These are phyloP conservation scores for Nidula microcarpa DNA, from an alignment of 768 basidiomycete genomes.

Conservation along the genomic window DNA sequence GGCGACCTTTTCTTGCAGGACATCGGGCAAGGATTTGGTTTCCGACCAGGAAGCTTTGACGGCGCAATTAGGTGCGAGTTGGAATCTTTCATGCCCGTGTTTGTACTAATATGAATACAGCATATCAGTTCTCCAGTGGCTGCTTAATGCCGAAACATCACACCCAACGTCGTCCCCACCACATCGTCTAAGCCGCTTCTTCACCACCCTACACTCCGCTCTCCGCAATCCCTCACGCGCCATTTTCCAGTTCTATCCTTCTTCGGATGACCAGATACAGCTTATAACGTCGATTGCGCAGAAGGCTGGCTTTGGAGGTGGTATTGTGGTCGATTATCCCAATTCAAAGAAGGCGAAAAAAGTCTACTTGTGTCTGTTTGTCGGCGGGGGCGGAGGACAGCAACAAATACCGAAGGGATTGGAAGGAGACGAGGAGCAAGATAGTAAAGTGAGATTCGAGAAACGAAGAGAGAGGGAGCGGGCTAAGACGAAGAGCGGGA, in stretches of 20 bases:
- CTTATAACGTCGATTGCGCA: conserved; percentile 92
- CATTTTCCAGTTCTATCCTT: conserved; percentile 93
- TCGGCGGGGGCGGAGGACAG: conserved; percentile 69
- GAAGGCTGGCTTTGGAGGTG: conserved; percentile 94
- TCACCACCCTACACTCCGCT: conserved; percentile 86
- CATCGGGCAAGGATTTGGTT: conserved; percentile 97
- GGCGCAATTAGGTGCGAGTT: conserved; percentile 85
- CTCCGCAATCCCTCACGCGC: conserved; percentile 84
- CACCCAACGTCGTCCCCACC: conserved; percentile 87
- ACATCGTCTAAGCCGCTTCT: conserved; percentile 83
- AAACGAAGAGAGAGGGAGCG: conserved; percentile 68
- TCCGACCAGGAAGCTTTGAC: conserved; percentile 95
- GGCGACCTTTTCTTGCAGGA: conserved; percentile 97
- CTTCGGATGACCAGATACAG: conserved; percentile 94
- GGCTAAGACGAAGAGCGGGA: conserved; percentile 55
- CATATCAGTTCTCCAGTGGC: conserved; percentile 98
- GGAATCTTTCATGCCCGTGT: not conserved
- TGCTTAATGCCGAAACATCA: conserved; percentile 93
- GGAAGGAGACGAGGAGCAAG: conserved; percentile 61
- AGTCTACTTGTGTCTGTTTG: conserved; percentile 90
- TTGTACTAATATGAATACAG: conserved; percentile 34
- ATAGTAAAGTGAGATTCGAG: conserved; percentile 68
- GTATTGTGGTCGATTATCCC: conserved; percentile 94
- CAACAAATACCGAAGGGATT: conserved; percentile 75
- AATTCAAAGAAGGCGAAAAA: conserved; percentile 96